A percentile compares a stretch with the other conserved stretches of the same genome.
Conservation (phyloP, 306 rosid genomes). For the Luffa aegyptiaca region DNA sequence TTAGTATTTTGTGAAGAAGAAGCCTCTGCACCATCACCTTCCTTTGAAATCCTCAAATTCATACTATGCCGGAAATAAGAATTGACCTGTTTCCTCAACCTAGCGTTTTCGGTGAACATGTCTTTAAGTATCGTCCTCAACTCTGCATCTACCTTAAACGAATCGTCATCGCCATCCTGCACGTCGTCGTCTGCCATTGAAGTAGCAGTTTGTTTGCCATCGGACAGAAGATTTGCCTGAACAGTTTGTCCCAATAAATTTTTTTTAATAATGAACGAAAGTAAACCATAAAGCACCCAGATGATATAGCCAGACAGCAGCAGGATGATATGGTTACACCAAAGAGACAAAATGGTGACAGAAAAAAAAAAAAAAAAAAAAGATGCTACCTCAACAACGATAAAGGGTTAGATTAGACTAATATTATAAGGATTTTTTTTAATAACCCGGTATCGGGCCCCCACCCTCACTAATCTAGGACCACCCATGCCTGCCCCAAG, state of each 20-base stretch:
- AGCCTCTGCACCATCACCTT: conserved; percentile 25
- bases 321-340: background rate
- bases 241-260: conserved; percentile 8
- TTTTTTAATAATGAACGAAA: background rate
- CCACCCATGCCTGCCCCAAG: background rate
- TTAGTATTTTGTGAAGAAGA: conserved; percentile 23
- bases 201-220: conserved; percentile 29
- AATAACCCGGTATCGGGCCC: no score
- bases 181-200: conserved; percentile 22
- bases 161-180: conserved; percentile 16
- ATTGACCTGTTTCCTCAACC: conserved; percentile 80
- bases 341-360: background rate
- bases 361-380: background rate
- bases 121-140: conserved; percentile 54
- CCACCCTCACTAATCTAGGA: background rate
- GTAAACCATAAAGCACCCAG: background rate
- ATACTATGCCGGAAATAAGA: conserved; percentile 29
- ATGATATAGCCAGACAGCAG: background rate
- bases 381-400: background rate
- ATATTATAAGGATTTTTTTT: background rate
- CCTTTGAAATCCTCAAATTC: conserved; percentile 31
- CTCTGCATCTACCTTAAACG: conserved; percentile 35
- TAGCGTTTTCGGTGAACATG: conserved; percentile 54
- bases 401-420: background rate
- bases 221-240: conserved; percentile 54